Evolutionary conservation across 2,329 filamentous ascomycete genomes (phyloP), one percentile per base, ranked within the genome.

Genomic region (Aplosporella prunicola): DNA sequence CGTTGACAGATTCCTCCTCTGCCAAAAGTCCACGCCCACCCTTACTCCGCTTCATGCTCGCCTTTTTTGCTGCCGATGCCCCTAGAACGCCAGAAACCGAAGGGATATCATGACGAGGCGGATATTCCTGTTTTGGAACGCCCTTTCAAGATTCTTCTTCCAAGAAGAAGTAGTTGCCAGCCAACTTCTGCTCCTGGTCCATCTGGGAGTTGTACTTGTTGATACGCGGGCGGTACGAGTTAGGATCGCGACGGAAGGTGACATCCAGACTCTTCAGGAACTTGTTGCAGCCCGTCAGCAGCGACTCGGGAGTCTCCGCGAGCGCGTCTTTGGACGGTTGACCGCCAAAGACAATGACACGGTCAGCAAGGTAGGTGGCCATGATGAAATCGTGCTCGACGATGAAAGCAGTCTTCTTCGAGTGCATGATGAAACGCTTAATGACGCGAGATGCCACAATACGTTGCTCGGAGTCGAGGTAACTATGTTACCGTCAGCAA

Each of bases 311-410:
- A 34, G 72, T 71, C 63, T 94, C 94, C 49, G 91, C 93, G 49
- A 80, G 85, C 37, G 91, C 76, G 50, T 93, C 72, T 50, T 93
- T 74, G 56, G 88, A 91, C 32, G 93, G 91, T 67, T 93, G 59
- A 51, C 93, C 91, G 57, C 96, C 91, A 56, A 98, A 98, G 56
- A 98, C 91, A 56, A 98, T 98, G 62, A 98, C 91, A 49, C 91
- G 84, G 57, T 98, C 93, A 30, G 91, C 78, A 31, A 82, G 71
- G 56, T 82, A 82, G 28, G 78, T 82, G 26, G 78, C 77, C 88
- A 96, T 95, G 69, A 96, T 94, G 71, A 98, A 96, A 74, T 98
- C 91, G 82, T 98, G 91, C 78, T 98, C 91, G 60, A 98, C 89
- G 50, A 98, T 79, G 62, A 98, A 98, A 34, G 91, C 91, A 1